Conservation (phyloP, 805 yeast species). For the Blastobotrys mokoenaii region DNA sequence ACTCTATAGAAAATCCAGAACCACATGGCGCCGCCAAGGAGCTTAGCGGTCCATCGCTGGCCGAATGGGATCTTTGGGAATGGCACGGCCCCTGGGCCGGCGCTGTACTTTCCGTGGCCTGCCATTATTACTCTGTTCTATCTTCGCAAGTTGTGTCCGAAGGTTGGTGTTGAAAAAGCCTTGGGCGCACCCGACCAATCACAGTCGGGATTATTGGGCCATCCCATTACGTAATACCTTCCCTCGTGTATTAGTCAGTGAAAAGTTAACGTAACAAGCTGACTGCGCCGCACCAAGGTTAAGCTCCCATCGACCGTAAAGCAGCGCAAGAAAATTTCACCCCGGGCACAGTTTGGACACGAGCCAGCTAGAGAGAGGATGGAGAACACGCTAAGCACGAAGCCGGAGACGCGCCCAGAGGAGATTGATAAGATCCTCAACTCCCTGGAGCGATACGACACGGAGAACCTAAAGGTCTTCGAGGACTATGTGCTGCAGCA, state of each 20-base stretch:
- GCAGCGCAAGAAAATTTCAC: too few relatives aligned
- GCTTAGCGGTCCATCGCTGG: slow-evolving; percentile 52
- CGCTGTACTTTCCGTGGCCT: slow-evolving; percentile 25
- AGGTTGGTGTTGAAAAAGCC: too few relatives aligned
- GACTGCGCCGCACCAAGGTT: too few relatives aligned
- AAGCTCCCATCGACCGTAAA: too few relatives aligned
- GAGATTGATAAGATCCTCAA: slow-evolving; percentile 33
- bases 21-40: slow-evolving; percentile 81
- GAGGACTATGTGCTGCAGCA: slow-evolving; percentile 39
- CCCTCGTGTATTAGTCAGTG: too few relatives aligned
- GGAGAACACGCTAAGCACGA: slow-evolving; percentile 30
- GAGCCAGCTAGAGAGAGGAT: slow-evolving; percentile 6
- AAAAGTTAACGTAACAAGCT: too few relatives aligned
- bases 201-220: too few relatives aligned
- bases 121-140: slow-evolving; percentile 11
- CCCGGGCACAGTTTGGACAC: too few relatives aligned
- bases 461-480: slow-evolving; percentile 34
- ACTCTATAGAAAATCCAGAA: slow-evolving; percentile 79
- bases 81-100: slow-evolving; percentile 48
- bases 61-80: slow-evolving; percentile 56
- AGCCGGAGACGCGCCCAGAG: slow-evolving; percentile 34
- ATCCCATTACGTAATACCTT: too few relatives aligned
- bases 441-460: slow-evolving; percentile 38
- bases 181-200: too few relatives aligned
- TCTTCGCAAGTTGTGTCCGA: too few relatives aligned